Percentiles rank a stretch among this genome's conserved stretches.
phyloP scores from a whole-genome alignment of 1,284 basidiomycete species.

The Somion occarium region DNA sequence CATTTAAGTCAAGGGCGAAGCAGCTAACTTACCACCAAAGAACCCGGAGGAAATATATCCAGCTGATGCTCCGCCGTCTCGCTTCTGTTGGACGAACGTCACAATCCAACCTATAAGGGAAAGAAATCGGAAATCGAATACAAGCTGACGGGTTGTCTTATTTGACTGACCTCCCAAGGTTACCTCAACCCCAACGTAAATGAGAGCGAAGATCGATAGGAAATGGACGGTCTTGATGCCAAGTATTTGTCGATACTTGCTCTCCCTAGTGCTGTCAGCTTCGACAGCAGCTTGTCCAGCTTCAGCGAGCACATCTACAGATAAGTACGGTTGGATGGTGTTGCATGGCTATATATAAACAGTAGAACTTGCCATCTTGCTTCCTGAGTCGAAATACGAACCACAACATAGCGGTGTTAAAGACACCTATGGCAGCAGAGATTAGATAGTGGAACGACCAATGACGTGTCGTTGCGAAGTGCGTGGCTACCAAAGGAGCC shows the following conservation, averaged over 20 bases:
- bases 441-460: constrained; percentile 63
- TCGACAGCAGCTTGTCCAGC: constrained; percentile 36
- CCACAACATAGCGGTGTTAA: constrained; percentile 39
- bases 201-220: constrained; percentile 56
- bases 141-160: background rate
- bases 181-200: constrained; percentile 67
- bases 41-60: constrained; percentile 36
- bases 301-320: constrained; percentile 24
- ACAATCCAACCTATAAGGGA: constrained; percentile 51
- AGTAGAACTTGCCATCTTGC: constrained; percentile 38
- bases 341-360: background rate
- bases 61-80: constrained; percentile 27
- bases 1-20: background rate
- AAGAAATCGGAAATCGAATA: background rate
- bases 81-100: constrained; percentile 42
- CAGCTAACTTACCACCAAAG: constrained; percentile 26
- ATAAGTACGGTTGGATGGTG: background rate
- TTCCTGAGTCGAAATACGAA: constrained; percentile 48
- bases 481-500: constrained; percentile 63
- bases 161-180: constrained; percentile 42
- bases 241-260: constrained; percentile 53
- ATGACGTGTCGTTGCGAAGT: constrained; percentile 47
- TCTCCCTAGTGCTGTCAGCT: constrained; percentile 32
- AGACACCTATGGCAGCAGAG: constrained; percentile 50
- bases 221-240: constrained; percentile 49